Evolutionary conservation across 2,329 filamentous ascomycete species (phyloP), one percentile per base, ranked within the genome.

Genomic region (Penicillium sp.): DNA sequence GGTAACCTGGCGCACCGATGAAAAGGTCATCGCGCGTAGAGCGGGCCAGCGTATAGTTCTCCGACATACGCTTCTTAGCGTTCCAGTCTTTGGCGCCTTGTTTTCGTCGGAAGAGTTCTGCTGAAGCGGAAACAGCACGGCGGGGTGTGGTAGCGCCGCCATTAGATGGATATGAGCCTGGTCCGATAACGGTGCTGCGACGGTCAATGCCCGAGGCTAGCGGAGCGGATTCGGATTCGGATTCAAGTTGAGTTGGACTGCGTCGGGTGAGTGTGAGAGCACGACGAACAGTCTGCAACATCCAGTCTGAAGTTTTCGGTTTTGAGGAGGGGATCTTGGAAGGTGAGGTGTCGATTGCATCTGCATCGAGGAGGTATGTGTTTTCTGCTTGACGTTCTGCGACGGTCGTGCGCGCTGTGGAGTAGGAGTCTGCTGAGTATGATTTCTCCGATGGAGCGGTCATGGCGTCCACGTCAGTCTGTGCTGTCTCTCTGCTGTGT

Each of bases 261-360:
- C 63, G 68, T 65, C 62, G 73, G 56, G 73, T 71, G 47, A 75
- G 70, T 5, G 81, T 81, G 41, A 90, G 84, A 11, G 87, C 87
- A 37, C 87, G 82, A 19, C 84, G 81, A 21, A 92, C 72, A 48
- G 85, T 90, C 22, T 88, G 88, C 11, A 92, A 75, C 86, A 92
- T 77, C 86, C 88, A 90, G 24, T 82, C 83, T 75, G 75, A 87
- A 82, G 69, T 84, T 84, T 21, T 86, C 80, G 65, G 63, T 51
- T 66, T 70, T 14, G 63, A 60, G 26, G 60, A 58, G 10, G 62
- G 61, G 5, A 69, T 58, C 51, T 69, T 70, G 27, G 65, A 67
- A 22, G 70, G 64, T 1, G 39, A 41, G 11, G 62, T 62, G 24
- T 74, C 72, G 19, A 58, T 60, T 27, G 61, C 63, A 22, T 70